Conservation (phyloP, 2,329 filamentous ascomycete genomes). For the Microdochium trichocladiopsis region DNA sequence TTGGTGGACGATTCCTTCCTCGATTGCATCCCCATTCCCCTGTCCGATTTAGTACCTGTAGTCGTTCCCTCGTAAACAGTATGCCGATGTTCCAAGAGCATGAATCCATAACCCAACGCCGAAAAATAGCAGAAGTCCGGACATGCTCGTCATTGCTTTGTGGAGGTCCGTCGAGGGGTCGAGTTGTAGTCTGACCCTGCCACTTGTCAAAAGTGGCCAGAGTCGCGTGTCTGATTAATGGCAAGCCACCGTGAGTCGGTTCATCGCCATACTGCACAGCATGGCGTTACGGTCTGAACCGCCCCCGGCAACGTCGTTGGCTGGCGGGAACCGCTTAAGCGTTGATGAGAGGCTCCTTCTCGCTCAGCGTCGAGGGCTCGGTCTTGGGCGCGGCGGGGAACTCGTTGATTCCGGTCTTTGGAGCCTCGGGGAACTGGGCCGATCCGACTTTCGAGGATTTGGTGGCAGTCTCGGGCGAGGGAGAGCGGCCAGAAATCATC, state of each 20-base stretch:
- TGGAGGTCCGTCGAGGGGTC: not conserved
- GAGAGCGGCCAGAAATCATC: slow-evolving; percentile 45
- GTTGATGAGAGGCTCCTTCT: not conserved
- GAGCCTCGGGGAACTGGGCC: slow-evolving; percentile 19
- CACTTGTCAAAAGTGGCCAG: not conserved
- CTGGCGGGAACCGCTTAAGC: not conserved
- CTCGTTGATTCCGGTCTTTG: slow-evolving; percentile 27
- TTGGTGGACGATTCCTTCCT: no score
- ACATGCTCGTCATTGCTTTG: not conserved
- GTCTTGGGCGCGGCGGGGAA: slow-evolving; percentile 35
- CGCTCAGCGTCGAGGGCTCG: not conserved
- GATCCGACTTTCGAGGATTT: slow-evolving; percentile 5
- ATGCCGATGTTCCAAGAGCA: not conserved
- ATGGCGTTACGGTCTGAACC: not conserved
- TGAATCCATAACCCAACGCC: not conserved
- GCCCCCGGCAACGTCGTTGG: not conserved
- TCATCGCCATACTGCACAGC: not conserved
- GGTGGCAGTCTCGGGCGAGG: slow-evolving; percentile 32
- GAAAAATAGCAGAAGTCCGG: not conserved
- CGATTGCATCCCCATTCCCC: no score
- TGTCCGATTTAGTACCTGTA: no score
- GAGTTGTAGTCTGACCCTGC: not conserved
- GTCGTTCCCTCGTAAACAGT: not conserved
- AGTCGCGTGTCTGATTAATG: no score
- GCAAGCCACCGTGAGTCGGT: no score